These are phyloP conservation scores for Zygoascus hellenicus DNA, from an alignment of 1,139 yeast species.

Conservation along the genomic window DNA sequence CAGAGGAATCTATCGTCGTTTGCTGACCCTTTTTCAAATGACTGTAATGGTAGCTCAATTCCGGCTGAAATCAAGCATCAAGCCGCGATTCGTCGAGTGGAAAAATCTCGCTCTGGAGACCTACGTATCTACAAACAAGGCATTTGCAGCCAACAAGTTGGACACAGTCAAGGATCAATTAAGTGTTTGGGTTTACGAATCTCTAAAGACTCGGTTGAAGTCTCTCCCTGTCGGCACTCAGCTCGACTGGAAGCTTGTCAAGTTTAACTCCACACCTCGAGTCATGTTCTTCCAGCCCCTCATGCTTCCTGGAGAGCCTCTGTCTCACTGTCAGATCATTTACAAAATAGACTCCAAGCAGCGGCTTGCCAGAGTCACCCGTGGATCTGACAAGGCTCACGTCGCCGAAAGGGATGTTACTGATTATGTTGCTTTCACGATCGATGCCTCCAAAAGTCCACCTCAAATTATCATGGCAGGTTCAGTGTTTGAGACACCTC, in stretches of 20 bases:
- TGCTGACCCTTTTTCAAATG: slow-evolving; percentile 53
- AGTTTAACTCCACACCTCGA: slow-evolving; percentile 67
- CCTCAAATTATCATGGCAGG: slow-evolving; percentile 65
- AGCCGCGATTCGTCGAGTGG: slow-evolving; percentile 64
- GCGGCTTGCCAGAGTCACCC: slow-evolving; percentile 46
- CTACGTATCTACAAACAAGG: slow-evolving; percentile 59
- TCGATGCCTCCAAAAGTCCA: slow-evolving; percentile 62
- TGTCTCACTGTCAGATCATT: slow-evolving; percentile 67
- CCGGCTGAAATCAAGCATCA: slow-evolving; percentile 56
- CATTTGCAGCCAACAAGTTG: slow-evolving; percentile 52
- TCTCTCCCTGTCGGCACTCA: slow-evolving; percentile 54
- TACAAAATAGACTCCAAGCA: slow-evolving; percentile 73
- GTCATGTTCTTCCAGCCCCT: slow-evolving; percentile 63
- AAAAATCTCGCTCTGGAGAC: slow-evolving; percentile 64
- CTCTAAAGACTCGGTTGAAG: slow-evolving; percentile 45
- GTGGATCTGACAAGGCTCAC: slow-evolving; percentile 34
- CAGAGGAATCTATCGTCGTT: slow-evolving; percentile 42
- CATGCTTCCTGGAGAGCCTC: slow-evolving; percentile 54
- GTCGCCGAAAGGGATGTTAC: slow-evolving; percentile 53
- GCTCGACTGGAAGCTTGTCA: slow-evolving; percentile 70
- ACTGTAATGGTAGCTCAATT: slow-evolving; percentile 56
- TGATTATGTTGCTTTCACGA: slow-evolving; percentile 70
- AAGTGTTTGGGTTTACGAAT: slow-evolving; percentile 58
- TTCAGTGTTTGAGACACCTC: slow-evolving; percentile 60
- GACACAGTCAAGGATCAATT: slow-evolving; percentile 41